Base-by-base conservation (phyloP, 2,329 filamentous ascomycete species). In the Neofusicoccum umdonicola region DNA sequence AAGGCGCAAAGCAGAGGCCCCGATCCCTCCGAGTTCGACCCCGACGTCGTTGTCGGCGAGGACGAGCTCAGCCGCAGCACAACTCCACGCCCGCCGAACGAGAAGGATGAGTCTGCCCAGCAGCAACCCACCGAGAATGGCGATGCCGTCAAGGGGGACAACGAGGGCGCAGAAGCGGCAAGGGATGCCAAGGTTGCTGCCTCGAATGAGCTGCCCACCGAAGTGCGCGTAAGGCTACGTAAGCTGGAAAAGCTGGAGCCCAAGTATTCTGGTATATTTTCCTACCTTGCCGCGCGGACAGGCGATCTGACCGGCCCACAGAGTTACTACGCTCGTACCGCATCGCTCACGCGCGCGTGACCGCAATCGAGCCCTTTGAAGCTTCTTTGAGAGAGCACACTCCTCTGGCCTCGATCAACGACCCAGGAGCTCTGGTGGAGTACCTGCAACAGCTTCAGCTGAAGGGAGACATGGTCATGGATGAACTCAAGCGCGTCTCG, bases 301-400 rank as follows among this genome's bases (percentile, higher is more conserved):
- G 34, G 60, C 41, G n/a, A 15, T 57, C 62, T 37, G 8, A 63
- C 51, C 22, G 13, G 41, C 8, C 31, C 27, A 15, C 69, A 92
- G 94, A 98, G 72, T 83, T 99, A 0, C 83, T 98, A 57, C 90
- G 92, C 64, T 97, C 94, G 8, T 99, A 99, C 78, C 88, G 93
- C 67, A 89, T 93, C 68, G 95, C 95, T 17, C 94, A 99, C 80
- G 87, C 91, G 65, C 88, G 93, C 60, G 92, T 93, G 47, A 87
- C 90, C 12, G 87, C 90, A 2, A 96, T 98, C 72, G 95, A 98
- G 73, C 90, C 92, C 0, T 99, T 99, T 75, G 95, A 99, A 79
- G 89, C 91, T 63, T 89, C 90, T 0, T 83, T 99, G 7, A 91
- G 92, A 71, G 95, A 99, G 74, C 91, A 96, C 71, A 99, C 95